Conservation (phyloP, 2,329 filamentous ascomycete species). For the Colletotrichum camelliae region DNA sequence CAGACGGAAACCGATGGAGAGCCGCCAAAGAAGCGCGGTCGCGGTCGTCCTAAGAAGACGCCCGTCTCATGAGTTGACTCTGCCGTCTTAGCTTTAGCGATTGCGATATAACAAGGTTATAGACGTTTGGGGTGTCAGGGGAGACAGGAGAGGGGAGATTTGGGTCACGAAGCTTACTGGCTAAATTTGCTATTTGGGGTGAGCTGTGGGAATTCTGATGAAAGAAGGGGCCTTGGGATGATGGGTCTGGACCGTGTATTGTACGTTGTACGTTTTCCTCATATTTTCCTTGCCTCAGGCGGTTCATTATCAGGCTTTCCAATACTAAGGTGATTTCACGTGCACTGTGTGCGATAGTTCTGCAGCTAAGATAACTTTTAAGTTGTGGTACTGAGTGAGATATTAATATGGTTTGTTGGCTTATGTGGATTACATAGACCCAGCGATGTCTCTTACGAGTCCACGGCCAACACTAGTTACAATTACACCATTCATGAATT, state of each 20-base stretch:
- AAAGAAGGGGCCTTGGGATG: background rate
- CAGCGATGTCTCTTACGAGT: no score
- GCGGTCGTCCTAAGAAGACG: slow-evolving; percentile 9
- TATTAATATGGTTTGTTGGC: no score
- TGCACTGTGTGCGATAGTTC: no score
- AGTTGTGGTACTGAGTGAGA: no score
- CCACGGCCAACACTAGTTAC: no score
- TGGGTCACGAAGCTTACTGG: background rate
- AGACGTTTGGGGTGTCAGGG: background rate
- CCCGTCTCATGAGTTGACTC: background rate
- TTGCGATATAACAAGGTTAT: background rate
- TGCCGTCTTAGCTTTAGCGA: rapidly evolving
- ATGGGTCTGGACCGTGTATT: background rate
- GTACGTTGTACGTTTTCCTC: background rate
- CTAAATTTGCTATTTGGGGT: background rate
- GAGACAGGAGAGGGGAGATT: background rate
- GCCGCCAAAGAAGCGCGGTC: slow-evolving; percentile 13
- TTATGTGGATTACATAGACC: no score
- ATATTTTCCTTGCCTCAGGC: background rate
- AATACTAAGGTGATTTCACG: background rate
- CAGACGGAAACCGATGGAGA: background rate
- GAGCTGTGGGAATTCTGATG: background rate
- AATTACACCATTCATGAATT: no score
- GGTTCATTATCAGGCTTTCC: background rate
- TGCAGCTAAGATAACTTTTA: no score